These are phyloP conservation scores for Prunella vulgaris DNA, from an alignment of 257 asterid species.

Conservation along the genomic window DNA sequence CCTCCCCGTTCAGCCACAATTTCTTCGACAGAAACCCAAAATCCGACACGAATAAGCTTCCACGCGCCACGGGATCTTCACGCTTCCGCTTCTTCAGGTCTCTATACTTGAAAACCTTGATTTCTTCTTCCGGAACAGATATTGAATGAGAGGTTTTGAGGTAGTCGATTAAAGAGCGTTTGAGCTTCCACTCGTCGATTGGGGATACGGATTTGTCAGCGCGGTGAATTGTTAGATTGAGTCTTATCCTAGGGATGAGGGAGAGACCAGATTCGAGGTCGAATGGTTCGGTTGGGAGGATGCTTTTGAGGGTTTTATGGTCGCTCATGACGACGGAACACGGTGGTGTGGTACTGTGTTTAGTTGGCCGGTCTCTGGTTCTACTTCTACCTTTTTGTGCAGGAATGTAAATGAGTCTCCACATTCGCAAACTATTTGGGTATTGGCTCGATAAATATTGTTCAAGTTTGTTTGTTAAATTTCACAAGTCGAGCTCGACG, in stretches of 20 bases:
- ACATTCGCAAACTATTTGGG: too few relatives aligned
- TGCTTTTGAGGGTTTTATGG: conserved; percentile 26
- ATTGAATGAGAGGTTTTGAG: conserved; percentile 52
- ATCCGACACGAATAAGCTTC: conserved; percentile 59
- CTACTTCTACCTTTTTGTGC: too few relatives aligned
- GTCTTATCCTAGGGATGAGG: conserved; percentile 62
- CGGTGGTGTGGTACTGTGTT: conserved; percentile 9
- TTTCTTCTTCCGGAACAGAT: conserved; percentile 51
- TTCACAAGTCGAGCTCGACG: too few relatives aligned
- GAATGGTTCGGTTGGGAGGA: conserved; percentile 49
- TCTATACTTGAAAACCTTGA: conserved; percentile 50
- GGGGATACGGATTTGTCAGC: conserved; percentile 77
- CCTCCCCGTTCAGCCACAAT: conserved; percentile 31
- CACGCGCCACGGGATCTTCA: conserved; percentile 86
- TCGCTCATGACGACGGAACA: conserved; percentile 31
- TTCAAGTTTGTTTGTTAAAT: too few relatives aligned
- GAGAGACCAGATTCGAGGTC: conserved; percentile 67
- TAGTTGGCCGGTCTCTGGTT: not conserved
- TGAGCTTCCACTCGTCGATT: conserved; percentile 91
- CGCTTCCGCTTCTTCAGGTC: conserved; percentile 88
- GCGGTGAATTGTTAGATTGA: conserved; percentile 64
- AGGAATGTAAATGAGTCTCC: too few relatives aligned
- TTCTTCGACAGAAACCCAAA: conserved; percentile 57
- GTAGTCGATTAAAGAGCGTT: conserved; percentile 70
- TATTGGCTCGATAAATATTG: too few relatives aligned